Conservation (phyloP, 805 yeast genomes). For the Candida chilensis region DNA sequence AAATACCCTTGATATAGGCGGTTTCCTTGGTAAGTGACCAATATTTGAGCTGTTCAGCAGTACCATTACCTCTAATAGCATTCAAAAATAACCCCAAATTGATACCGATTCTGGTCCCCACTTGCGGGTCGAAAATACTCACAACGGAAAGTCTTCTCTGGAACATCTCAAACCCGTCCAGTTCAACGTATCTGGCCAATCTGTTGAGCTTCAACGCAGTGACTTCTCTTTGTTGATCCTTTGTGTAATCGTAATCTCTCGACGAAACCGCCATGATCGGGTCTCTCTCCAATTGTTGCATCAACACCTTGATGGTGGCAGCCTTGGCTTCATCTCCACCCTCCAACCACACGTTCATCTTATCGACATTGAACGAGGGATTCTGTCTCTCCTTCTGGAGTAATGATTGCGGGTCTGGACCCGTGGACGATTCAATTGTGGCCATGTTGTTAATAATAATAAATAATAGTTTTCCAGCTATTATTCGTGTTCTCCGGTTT, state of each 20-base stretch:
- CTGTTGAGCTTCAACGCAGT: constrained; percentile 57
- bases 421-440: constrained; percentile 1
- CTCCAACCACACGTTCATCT: constrained; percentile 49
- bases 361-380: constrained; percentile 30
- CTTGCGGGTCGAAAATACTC: constrained; percentile 67
- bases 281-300: constrained; percentile 57
- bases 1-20: constrained; percentile 45
- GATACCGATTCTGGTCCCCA: constrained; percentile 78
- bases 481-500: too few species aligned
- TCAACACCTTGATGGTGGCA: constrained; percentile 33
- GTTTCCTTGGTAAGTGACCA: constrained; percentile 76
- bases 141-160: constrained; percentile 50
- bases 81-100: constrained; percentile 79
- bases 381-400: constrained; percentile 32
- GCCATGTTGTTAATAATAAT: too few species aligned
- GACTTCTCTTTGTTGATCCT: constrained; percentile 46
- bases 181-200: constrained; percentile 53
- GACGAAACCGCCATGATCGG: constrained; percentile 50
- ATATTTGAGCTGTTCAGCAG: constrained; percentile 71
- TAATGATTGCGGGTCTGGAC: constrained; percentile 12
- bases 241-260: constrained; percentile 47
- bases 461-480: too few species aligned
- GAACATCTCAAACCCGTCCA: constrained; percentile 28
- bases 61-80: constrained; percentile 82
- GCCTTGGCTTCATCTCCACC: constrained; percentile 35